Evolutionary conservation across 2,329 filamentous ascomycete genomes (phyloP).

Genomic region (Zalaria obscura): DNA sequence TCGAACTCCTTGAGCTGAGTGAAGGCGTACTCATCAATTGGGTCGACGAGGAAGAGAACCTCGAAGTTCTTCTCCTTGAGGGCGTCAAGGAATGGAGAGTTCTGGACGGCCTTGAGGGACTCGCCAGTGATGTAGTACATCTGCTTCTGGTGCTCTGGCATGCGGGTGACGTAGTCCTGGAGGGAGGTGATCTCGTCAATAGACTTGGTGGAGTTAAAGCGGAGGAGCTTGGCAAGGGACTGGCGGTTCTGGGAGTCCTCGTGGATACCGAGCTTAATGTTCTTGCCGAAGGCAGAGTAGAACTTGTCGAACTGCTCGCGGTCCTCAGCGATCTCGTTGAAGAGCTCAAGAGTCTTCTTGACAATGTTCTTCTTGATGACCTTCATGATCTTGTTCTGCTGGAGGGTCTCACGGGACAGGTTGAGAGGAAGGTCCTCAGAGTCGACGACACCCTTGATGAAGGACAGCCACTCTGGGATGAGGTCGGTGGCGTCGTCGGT

Average conservation of each 20-base stretch:
- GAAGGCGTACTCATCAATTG: slow-evolving; percentile 99
- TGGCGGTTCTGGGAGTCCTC: slow-evolving; percentile 97
- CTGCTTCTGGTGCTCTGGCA: slow-evolving; percentile 99
- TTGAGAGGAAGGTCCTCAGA: slow-evolving; percentile 99
- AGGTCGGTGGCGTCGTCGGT: slow-evolving; percentile 98
- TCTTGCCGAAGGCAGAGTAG: slow-evolving; percentile 99
- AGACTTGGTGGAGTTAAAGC: slow-evolving; percentile 98
- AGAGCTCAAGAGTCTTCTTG: slow-evolving; percentile 99
- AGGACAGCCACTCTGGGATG: slow-evolving; percentile 98
- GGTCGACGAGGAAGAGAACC: slow-evolving; percentile 97
- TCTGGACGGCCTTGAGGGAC: slow-evolving; percentile 93
- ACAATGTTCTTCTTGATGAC: slow-evolving; percentile 99
- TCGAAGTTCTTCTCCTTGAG: slow-evolving; percentile 99
- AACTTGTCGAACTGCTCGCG: slow-evolving; percentile 99
- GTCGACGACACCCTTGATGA: slow-evolving; percentile 99
- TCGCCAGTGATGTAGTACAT: slow-evolving; percentile 99
- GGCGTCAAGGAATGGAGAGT: slow-evolving; percentile 97
- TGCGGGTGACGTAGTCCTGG: slow-evolving; percentile 94
- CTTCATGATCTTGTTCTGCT: slow-evolving; percentile 99
- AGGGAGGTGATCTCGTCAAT: slow-evolving; percentile 92
- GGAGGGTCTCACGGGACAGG: slow-evolving; percentile 98
- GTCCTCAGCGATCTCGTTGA: slow-evolving; percentile 97
- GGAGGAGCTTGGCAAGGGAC: slow-evolving; percentile 89
- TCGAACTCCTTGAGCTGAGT: slow-evolving; percentile 99
- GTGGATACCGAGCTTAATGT: slow-evolving; percentile 99